These are phyloP conservation scores for Megacollybia marginata DNA, from an alignment of 768 basidiomycete species.

Conservation along the genomic window DNA sequence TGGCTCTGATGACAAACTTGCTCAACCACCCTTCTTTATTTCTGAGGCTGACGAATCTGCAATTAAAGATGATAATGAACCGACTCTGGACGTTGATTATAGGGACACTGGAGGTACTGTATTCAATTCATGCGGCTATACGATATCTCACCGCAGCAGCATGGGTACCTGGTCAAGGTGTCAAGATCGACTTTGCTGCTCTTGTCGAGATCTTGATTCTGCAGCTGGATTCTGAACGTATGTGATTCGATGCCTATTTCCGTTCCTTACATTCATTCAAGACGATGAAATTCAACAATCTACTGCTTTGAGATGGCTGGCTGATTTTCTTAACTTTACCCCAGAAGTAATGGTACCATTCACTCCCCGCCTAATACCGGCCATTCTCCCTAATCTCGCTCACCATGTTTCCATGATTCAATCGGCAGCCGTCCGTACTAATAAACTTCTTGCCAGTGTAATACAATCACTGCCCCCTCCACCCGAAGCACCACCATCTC, in stretches of 20 bases:
- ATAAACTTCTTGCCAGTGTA: slow-evolving; percentile 75
- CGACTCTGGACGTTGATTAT: slow-evolving; percentile 36
- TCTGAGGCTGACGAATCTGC: slow-evolving; percentile 42
- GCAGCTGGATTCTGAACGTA: slow-evolving; percentile 80
- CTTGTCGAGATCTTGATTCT: slow-evolving; percentile 90
- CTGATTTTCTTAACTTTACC: slow-evolving; percentile 81
- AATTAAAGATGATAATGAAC: slow-evolving; percentile 34
- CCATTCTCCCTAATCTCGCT: slow-evolving; percentile 90
- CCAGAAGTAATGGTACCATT: slow-evolving; percentile 93
- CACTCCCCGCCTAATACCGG: slow-evolving; percentile 86
- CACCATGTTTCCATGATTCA: slow-evolving; percentile 89
- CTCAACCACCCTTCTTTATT: slow-evolving; percentile 54
- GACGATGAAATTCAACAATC: slow-evolving; percentile 95
- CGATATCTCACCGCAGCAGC: slow-evolving; percentile 30
- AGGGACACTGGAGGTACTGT: slow-evolving; percentile 58
- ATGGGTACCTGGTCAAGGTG: slow-evolving; percentile 93
- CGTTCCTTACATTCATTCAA: slow-evolving; percentile 18
- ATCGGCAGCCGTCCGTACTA: slow-evolving; percentile 77
- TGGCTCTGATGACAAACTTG: slow-evolving; percentile 39
- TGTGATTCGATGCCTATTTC: slow-evolving; percentile 20
- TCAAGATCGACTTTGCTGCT: slow-evolving; percentile 82
- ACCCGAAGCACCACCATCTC: slow-evolving; percentile 33
- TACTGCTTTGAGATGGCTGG: slow-evolving; percentile 88
- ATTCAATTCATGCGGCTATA: background rate
- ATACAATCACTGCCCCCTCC: slow-evolving; percentile 82